Conservation (phyloP, 345 rosid species). For the Kandelia obovata region DNA sequence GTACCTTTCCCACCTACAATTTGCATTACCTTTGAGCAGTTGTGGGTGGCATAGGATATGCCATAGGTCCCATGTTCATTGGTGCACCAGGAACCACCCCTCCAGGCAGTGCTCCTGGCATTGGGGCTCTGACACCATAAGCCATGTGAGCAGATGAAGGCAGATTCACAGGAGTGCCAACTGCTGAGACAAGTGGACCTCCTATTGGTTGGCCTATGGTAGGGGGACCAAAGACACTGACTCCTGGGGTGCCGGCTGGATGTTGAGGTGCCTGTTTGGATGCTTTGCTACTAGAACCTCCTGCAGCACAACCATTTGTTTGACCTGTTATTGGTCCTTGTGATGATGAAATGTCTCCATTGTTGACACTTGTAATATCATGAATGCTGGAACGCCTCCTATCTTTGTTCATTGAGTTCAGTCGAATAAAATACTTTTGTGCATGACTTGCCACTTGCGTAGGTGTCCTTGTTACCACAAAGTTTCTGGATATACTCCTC, state of each 20-base stretch:
- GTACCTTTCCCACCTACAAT: constrained; percentile 38
- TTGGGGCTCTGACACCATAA: constrained; percentile 65
- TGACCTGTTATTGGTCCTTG: constrained; percentile 97
- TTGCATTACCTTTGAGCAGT: constrained; percentile 64
- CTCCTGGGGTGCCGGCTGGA: constrained; percentile 39
- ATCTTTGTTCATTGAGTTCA: constrained; percentile 91
- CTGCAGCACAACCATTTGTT: constrained; percentile 50
- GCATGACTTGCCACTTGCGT: constrained; percentile 99
- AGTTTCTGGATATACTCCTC: constrained; percentile 95
- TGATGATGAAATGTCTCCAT: constrained; percentile 57
- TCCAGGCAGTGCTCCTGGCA: constrained; percentile 16
- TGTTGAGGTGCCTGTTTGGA: constrained; percentile 57
- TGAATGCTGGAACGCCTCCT: constrained; percentile 94
- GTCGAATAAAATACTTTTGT: constrained; percentile 86
- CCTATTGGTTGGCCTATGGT: constrained; percentile 79
- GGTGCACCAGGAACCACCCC: constrained; percentile 75
- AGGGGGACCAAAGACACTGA: constrained; percentile 59
- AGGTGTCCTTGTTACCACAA: constrained; percentile 92
- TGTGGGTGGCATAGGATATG: constrained; percentile 69
- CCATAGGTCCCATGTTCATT: constrained; percentile 62
- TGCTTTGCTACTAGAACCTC: constrained; percentile 51
- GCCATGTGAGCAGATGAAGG: constrained; percentile 67
- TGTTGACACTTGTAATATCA: constrained; percentile 82
- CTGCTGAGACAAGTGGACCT: constrained; percentile 81
- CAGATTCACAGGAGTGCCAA: constrained; percentile 90